Evolutionary conservation across 2,329 filamentous ascomycete species (phyloP), one percentile per base, ranked within the genome.

Genomic region (Nemania serpens): DNA sequence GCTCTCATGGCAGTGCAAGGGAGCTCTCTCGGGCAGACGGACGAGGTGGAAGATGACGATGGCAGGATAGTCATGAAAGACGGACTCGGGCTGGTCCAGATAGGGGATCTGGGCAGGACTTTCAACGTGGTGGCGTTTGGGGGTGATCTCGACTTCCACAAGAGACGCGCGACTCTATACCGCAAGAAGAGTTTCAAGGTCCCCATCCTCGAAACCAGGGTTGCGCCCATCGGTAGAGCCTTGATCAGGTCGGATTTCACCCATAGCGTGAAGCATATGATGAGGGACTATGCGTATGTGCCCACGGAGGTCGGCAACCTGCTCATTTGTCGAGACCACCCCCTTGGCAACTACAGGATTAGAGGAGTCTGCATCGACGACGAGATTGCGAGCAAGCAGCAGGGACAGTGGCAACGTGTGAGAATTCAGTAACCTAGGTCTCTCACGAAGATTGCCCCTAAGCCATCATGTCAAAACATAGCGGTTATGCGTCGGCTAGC

Each of bases 201-300:
- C 18, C 36, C 13, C 2, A 55, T 65, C 3, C 1, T 9, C 11
- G 42, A 58, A 3, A 55, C 46, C 11, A 42, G n/a, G 29, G 13
- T 36, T 0, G 58, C 51, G 41, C 69, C 68, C 10, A 55, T 10
- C 2, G 61, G 63, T 0, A 59, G 71, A 20, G 70, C 68, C 9
- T 41, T 74, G 39, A 65, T 74, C 15, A 65, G 61, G 12, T 68
- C 69, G 18, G 67, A 70, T 20, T 73, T 71, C 58, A 62, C 29
- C 9, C 70, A 73, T 22, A 15, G 17, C 11, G 25, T 62, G 7
- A n/a, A 4, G 33, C 22, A 59, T 15, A 33, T 59, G n/a, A n/a
- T 64, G 20, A 58, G 63, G 20, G 33, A 61, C 10, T 66, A 59
- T 20, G 63, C 58, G 5, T 66, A 64, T n/a, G 58, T 66, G 34